Evolutionary conservation across 495 filamentous ascomycete genomes (phyloP).

Genomic region (Podospora conica): DNA sequence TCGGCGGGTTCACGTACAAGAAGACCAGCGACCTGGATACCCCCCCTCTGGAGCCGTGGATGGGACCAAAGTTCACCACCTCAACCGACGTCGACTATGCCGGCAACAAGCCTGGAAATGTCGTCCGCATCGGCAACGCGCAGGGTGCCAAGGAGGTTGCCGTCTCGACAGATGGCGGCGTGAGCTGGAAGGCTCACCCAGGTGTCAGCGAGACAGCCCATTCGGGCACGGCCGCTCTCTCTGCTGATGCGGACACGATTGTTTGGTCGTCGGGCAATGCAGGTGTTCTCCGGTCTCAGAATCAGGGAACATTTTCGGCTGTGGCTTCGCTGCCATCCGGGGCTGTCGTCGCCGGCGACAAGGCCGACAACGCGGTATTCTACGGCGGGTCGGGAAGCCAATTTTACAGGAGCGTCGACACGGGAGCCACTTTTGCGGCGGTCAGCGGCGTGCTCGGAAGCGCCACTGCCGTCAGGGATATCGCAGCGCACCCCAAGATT

Average conservation of each 20-base stretch:
- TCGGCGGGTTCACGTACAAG: slow-evolving; percentile 48
- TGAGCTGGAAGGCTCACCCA: slow-evolving; percentile 42
- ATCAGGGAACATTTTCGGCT: slow-evolving; percentile 37
- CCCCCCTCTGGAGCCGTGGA: slow-evolving; percentile 44
- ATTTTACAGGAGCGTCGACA: slow-evolving; percentile 46
- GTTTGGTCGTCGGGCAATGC: slow-evolving; percentile 40
- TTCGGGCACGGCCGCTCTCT: slow-evolving; percentile 47
- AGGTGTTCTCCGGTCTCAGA: slow-evolving; percentile 38
- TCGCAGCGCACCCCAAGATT: slow-evolving; percentile 43
- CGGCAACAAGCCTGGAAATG: slow-evolving; percentile 44
- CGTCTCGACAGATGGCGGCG: slow-evolving; percentile 38
- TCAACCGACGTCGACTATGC: slow-evolving; percentile 52
- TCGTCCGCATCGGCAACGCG: slow-evolving; percentile 51
- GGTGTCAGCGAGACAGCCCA: slow-evolving; percentile 37
- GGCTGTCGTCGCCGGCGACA: slow-evolving; percentile 48
- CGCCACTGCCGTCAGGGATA: slow-evolving; percentile 38
- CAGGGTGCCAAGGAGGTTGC: slow-evolving; percentile 37
- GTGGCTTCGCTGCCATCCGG: slow-evolving; percentile 39
- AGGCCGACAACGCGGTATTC: slow-evolving; percentile 45
- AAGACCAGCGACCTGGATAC: slow-evolving; percentile 38
- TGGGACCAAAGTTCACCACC: slow-evolving; percentile 44
- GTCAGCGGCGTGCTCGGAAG: slow-evolving; percentile 29
- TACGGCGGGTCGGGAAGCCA: slow-evolving; percentile 42
- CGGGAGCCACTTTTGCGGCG: slow-evolving; percentile 38
- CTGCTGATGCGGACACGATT: slow-evolving; percentile 47